Evolutionary conservation across 345 rosid species (phyloP).

Genomic region (Raphanus raphanistrum): DNA sequence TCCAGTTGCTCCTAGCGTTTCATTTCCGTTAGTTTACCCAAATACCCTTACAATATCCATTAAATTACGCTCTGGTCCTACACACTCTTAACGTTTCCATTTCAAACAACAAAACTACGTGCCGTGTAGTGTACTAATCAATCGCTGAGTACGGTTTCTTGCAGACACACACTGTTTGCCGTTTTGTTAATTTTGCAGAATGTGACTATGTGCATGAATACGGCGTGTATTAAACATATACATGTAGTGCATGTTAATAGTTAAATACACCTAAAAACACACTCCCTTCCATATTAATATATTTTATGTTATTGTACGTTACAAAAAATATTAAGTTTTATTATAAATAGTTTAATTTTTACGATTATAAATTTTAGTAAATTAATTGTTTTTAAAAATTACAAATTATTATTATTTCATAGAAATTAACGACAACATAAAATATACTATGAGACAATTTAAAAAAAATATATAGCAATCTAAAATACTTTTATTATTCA

Average conservation of each 20-base stretch:
- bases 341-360: too few relatives aligned
- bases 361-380: too few relatives aligned
- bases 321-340: too few relatives aligned
- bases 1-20: slow-evolving; percentile 6
- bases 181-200: not conserved
- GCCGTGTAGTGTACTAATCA: not conserved
- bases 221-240: not conserved
- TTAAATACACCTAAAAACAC: too few relatives aligned
- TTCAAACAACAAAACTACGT: not conserved
- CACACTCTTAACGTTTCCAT: slow-evolving; percentile 1
- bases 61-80: not conserved
- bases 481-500: not conserved
- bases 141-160: not conserved
- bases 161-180: slow-evolving; percentile 1
- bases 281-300: too few relatives aligned
- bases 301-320: too few relatives aligned
- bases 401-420: too few relatives aligned
- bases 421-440: too few relatives aligned
- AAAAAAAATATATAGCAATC: not conserved
- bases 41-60: not conserved
- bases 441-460: too few relatives aligned
- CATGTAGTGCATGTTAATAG: too few relatives aligned
- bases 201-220: not conserved
- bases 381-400: too few relatives aligned
- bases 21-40: not conserved